Evolutionary conservation across 2,329 filamentous ascomycete genomes (phyloP).

Genomic region (Pyricularia sp.): DNA sequence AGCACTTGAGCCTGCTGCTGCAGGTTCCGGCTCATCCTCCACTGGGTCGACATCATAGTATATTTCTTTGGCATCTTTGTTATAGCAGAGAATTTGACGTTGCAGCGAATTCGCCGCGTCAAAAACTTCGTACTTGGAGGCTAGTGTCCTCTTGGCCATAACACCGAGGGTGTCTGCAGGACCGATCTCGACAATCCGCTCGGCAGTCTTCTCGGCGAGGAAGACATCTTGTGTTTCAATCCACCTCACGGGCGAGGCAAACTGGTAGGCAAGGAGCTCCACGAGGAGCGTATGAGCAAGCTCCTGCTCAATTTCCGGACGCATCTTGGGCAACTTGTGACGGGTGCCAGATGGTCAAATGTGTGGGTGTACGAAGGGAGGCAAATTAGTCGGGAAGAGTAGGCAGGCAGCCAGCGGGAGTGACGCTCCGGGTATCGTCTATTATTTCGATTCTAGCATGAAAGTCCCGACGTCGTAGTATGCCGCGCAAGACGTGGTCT

Average conservation of each 20-base stretch:
- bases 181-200: constrained; percentile 95
- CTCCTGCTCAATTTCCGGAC: constrained; percentile 98
- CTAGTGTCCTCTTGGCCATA: constrained; percentile 93
- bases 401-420: constrained; percentile 3
- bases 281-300: constrained; percentile 96
- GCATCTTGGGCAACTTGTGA: constrained; percentile 50
- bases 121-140: constrained; percentile 97
- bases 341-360: neutral
- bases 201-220: constrained; percentile 87
- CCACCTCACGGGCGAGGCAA: constrained; percentile 97
- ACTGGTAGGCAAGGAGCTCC: constrained; percentile 98
- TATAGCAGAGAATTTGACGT: constrained; percentile 97
- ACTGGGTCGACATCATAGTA: constrained; percentile 97
- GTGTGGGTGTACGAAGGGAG: neutral
- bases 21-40: constrained; percentile 73
- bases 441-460: constrained; percentile 7
- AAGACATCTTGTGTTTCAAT: constrained; percentile 99
- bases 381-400: neutral
- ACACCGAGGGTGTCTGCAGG: constrained; percentile 93
- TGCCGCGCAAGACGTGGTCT: neutral
- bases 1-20: constrained; percentile 11
- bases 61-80: constrained; percentile 98
- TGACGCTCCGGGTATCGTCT: constrained; percentile 8
- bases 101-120: constrained; percentile 95
- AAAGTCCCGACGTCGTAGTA: neutral